These are phyloP conservation scores for Globisporangium splendens DNA, from an alignment of 352 stramenopile genomes.

Conservation along the genomic window DNA sequence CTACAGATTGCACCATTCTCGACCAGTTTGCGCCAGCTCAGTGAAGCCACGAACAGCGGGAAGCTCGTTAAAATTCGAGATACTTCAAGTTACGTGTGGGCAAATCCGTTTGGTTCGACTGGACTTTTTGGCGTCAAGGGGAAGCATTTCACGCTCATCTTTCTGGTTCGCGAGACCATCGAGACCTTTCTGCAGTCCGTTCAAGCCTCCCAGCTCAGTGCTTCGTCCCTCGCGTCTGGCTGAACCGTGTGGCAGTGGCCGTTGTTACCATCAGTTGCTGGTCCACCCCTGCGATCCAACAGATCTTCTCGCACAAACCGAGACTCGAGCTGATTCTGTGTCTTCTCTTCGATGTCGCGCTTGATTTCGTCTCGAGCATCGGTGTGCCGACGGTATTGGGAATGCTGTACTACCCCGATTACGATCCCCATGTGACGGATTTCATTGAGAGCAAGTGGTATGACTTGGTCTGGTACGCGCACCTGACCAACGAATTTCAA, in stretches of 20 bases:
- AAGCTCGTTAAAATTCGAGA: too few species aligned
- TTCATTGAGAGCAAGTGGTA: conserved; percentile 28
- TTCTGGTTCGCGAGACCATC: conserved; percentile 12
- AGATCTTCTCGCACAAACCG: conserved; percentile 9
- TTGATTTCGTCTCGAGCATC: conserved; percentile 38
- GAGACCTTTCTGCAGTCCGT: conserved; percentile 20
- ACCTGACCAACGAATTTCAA: conserved; percentile 43
- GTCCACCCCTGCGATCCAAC: conserved; percentile 27
- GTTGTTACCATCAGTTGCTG: conserved; percentile 33
- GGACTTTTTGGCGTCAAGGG: conserved; percentile 18
- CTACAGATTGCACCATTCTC: too few species aligned
- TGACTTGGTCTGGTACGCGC: conserved; percentile 33
- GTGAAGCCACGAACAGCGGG: too few species aligned
- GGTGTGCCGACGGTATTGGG: conserved; percentile 24
- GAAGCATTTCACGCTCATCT: conserved; percentile 16
- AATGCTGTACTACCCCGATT: conserved; percentile 17
- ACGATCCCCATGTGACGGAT: conserved; percentile 12
- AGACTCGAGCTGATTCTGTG: conserved; percentile 26
- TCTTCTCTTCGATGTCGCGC: conserved; percentile 22
- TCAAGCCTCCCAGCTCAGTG: conserved; percentile 19
- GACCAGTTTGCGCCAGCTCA: too few species aligned
- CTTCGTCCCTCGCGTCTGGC: conserved; percentile 17
- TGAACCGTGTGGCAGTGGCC: conserved; percentile 23
- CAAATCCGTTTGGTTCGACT: conserved; percentile 11
- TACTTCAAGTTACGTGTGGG: neutral